Base-by-base conservation (phyloP, 345 rosid genomes). In the Dipteronia dyeriana region DNA sequence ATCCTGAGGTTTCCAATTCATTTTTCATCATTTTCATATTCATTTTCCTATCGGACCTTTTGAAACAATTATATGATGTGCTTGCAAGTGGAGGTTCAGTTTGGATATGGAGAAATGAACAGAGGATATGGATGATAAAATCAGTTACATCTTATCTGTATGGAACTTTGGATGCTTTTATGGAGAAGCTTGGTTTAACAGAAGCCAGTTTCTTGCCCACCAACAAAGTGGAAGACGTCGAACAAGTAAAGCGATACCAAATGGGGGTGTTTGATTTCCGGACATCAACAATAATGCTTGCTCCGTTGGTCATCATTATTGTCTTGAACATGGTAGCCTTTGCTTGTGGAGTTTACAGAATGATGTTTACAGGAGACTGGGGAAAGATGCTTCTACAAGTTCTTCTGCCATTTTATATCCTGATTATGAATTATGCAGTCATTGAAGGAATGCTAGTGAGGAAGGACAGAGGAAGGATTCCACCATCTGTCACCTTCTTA, bases 201-300 rank as follows among this genome's bases (percentile, higher is more conserved):
- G 62, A 79, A 79, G 85, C 86, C 11, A 85, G 77, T 66, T 88
- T 88, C 75, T 11, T 80, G 75, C 86, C 87, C 3, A 82, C 91
- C 1, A 80, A 82, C 38, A 86, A 88, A 77, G 81, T 60, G 0
- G 60, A 29, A 0, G 80, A 83, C 23, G 73, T 64, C 1, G 90
- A 88, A 59, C 76, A 80, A 60, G 12, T 62, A 0, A 82, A 69
- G 70, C 70, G 16, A 5, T 86, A 86, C 53, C 54, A 82, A 31
- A 79, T 34, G 85, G 88, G 88, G 2, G 49, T 17, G 4, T 83
- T 86, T 43, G 81, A 86, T 82, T 88, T 86, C 29, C 82, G 66
- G 12, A 63, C 85, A 19, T 70, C 90, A 22, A 41, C 71, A 9
- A 66, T 67, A 80, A 80, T 86, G 0, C 78, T 88, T 61, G 83